Percentiles rank a stretch among this genome's conserved stretches.
phyloP scores from a whole-genome alignment of 371 early-diverging fungal species.

The Rhizopus sp. region DNA sequence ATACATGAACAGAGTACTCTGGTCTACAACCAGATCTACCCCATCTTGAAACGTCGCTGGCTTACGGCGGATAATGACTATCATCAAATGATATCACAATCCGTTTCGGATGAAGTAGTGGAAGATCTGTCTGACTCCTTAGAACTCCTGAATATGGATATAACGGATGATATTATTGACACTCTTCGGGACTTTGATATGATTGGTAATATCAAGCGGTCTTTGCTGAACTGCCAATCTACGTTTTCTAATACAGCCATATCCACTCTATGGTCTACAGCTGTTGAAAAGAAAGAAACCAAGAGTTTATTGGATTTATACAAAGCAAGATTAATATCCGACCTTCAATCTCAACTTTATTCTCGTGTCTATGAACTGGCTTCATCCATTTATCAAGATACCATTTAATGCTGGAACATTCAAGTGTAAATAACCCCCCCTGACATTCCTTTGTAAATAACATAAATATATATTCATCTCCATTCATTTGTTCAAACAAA shows the following conservation, averaged over 20 bases:
- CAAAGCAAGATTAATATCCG: conserved; percentile 12
- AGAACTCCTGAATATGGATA: conserved; percentile 21
- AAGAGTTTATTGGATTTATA: conserved; percentile 15
- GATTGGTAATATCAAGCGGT: conserved; percentile 1
- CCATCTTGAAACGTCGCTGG: conserved; percentile 11
- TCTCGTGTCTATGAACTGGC: conserved; percentile 18
- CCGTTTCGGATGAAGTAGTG: conserved; percentile 8
- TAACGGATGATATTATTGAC: conserved; percentile 14
- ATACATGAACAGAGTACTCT: conserved; percentile 24
- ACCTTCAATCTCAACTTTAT: conserved; percentile 21
- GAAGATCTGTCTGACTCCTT: neutral
- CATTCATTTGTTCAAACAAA: neutral
- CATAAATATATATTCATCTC: too few relatives aligned
- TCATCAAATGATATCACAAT: conserved; percentile 10
- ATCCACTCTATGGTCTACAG: too few relatives aligned
- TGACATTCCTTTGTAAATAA: too few relatives aligned
- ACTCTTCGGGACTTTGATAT: conserved; percentile 13
- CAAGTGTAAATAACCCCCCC: too few relatives aligned
- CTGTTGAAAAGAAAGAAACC: neutral
- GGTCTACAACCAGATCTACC: conserved; percentile 12
- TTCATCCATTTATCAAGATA: conserved; percentile 17
- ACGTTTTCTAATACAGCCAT: conserved; percentile 1
- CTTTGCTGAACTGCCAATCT: conserved; percentile 12
- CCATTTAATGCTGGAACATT: too few relatives aligned
- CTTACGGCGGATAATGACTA: conserved; percentile 7